Evolutionary conservation across 306 rosid genomes (phyloP).

Genomic region (Cucurbita argyrosperma): DNA sequence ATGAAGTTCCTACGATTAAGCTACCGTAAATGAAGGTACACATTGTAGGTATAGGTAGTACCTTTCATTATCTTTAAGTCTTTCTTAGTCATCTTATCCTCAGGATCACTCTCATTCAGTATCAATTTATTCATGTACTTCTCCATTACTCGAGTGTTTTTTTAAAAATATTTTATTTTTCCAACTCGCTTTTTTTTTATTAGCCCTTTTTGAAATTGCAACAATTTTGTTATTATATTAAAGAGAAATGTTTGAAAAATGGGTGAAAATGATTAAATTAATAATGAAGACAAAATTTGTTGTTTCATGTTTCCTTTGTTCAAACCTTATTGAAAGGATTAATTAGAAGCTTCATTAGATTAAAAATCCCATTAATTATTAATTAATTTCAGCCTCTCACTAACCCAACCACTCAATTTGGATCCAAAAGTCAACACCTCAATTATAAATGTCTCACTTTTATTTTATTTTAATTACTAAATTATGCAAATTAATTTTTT

Average conservation of each 20-base stretch:
- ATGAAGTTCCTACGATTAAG: no score
- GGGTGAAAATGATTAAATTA: neutral
- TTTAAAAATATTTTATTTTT: neutral
- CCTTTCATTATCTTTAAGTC: no score
- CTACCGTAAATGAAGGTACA: no score
- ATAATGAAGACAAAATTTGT: neutral
- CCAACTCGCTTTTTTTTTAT: neutral
- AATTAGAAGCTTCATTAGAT: neutral
- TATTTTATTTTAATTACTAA: no score
- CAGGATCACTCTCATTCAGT: no score
- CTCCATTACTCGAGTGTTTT: no score
- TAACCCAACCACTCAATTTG: neutral
- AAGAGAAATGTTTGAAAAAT: neutral
- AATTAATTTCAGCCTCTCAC: neutral
- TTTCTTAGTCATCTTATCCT: no score
- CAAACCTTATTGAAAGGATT: neutral
- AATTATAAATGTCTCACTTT: neutral
- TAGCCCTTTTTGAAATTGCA: neutral
- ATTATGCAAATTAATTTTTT: no score
- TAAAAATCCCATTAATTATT: neutral
- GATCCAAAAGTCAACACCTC: neutral
- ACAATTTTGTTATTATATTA: neutral
- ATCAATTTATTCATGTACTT: no score
- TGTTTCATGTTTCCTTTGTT: neutral
- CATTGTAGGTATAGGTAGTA: no score